A percentile compares a stretch with the other conserved stretches of the same genome.
Conservation (phyloP, 768 basidiomycete genomes). For the Podaxis rugospora region DNA sequence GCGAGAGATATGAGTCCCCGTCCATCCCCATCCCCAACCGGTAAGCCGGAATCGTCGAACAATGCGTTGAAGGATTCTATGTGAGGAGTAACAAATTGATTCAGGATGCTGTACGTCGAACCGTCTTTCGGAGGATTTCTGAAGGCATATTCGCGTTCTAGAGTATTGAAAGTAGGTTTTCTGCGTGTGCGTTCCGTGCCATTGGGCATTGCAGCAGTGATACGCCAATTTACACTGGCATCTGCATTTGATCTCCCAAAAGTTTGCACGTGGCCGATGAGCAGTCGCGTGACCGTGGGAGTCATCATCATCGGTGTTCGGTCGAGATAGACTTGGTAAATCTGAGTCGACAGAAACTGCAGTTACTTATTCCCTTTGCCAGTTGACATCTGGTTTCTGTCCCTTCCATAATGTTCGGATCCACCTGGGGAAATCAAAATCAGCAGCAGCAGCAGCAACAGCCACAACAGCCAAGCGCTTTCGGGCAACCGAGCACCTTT, state of each 20-base stretch:
- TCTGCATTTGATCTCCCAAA: conserved; percentile 18
- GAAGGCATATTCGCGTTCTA: conserved; percentile 75
- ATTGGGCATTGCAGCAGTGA: conserved; percentile 47
- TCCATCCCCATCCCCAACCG: conserved; percentile 69
- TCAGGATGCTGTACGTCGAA: conserved; percentile 74
- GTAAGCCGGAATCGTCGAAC: conserved; percentile 88
- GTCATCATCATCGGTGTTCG: conserved; percentile 4
- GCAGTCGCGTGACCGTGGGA: conserved; percentile 18
- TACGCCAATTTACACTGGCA: neutral
- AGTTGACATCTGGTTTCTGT: conserved; percentile 7
- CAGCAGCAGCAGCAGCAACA: conserved; percentile 59
- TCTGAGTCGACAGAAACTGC: conserved; percentile 4
- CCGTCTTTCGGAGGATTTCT: conserved; percentile 65
- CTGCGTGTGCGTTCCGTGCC: conserved; percentile 32
- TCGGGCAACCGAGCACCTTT: conserved; percentile 69
- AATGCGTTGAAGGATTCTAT: conserved; percentile 96
- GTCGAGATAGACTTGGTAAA: conserved; percentile 2
- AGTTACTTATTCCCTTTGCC: neutral
- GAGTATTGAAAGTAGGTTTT: conserved; percentile 71
- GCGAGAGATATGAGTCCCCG: conserved; percentile 75
- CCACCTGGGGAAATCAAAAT: conserved; percentile 66
- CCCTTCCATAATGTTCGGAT: conserved; percentile 57
- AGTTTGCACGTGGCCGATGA: conserved; percentile 27
- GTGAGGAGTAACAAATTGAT: conserved; percentile 91
- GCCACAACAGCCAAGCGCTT: conserved; percentile 52